Conservation (phyloP, 768 basidiomycete genomes). For the Lactifluus piperatus region DNA sequence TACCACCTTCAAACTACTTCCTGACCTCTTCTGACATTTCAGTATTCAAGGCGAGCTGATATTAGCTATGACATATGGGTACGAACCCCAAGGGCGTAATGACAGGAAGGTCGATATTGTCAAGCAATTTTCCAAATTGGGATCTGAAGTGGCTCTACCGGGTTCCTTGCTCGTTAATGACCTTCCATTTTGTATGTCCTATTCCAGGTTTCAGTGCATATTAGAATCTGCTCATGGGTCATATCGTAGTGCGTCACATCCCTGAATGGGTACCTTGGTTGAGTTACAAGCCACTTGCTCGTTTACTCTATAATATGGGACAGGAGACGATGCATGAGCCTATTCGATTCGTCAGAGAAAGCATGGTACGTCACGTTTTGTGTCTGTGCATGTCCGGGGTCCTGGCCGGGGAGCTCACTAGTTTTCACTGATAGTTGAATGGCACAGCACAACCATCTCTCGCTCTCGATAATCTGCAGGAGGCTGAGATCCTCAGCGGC, state of each 20-base stretch:
- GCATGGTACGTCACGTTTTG: not conserved
- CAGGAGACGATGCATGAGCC: not conserved
- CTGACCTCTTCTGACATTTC: not conserved
- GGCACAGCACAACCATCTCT: conserved; percentile 5
- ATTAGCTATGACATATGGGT: conserved; percentile 1
- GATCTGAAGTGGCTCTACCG: not conserved
- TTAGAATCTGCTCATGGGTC: too few species aligned
- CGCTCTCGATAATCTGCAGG: not conserved
- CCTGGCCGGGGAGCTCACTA: not conserved
- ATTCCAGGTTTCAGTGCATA: not conserved
- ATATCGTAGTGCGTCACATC: not conserved
- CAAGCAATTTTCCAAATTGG: not conserved
- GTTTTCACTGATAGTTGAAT: not conserved
- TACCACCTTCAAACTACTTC: not conserved
- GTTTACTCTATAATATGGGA: not conserved
- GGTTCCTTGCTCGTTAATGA: conserved; percentile 10
- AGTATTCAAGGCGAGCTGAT: not conserved
- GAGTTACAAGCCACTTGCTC: conserved; percentile 7
- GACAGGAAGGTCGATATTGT: not conserved
- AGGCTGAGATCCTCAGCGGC: not conserved
- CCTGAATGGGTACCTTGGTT: conserved; percentile 4
- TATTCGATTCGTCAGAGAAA: conserved; percentile 1
- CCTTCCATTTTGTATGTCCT: conserved; percentile 4
- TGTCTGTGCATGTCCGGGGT: too few species aligned
- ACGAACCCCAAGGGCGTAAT: not conserved